A percentile compares a stretch with the other conserved stretches of the same genome.
Evolutionary conservation across 768 basidiomycete genomes (phyloP).

Genomic region (Cubamyces lactineus): DNA sequence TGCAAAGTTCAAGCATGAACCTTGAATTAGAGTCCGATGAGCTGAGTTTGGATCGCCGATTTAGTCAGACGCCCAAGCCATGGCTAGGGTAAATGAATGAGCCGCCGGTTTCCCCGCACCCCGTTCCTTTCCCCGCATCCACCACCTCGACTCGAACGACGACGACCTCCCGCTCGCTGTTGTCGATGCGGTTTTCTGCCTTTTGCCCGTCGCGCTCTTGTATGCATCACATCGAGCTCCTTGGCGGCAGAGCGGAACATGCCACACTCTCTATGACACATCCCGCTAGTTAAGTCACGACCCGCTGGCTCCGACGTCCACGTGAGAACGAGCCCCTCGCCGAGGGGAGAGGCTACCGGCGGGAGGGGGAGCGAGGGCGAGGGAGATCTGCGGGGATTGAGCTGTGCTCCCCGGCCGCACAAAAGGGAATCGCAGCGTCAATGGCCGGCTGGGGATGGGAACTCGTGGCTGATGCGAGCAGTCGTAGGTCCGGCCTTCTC

Average conservation of each 20-base stretch:
- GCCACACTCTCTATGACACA: not conserved
- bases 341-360: conserved; percentile 6
- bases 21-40: not conserved
- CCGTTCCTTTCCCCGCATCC: not conserved
- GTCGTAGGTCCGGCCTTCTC: conserved; percentile 12
- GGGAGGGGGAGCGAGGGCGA: not conserved
- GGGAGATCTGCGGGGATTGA: not conserved
- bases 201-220: no score
- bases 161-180: no score
- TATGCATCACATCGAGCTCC: no score
- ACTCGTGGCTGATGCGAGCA: conserved; percentile 10
- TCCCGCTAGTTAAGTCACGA: not conserved
- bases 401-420: not conserved
- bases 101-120: not conserved
- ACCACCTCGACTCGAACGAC: not conserved
- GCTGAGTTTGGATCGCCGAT: not conserved
- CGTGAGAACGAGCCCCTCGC: conserved; percentile 12
- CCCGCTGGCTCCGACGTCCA: conserved; percentile 4
- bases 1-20: no score
- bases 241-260: no score
- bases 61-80: not conserved
- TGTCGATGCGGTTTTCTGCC: no score
- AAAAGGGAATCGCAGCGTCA: conserved; percentile 8
- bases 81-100: not conserved
- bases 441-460: conserved; percentile 4